Evolutionary conservation across 331 rosid genomes (phyloP).

Genomic region (Rosa hybrid): DNA sequence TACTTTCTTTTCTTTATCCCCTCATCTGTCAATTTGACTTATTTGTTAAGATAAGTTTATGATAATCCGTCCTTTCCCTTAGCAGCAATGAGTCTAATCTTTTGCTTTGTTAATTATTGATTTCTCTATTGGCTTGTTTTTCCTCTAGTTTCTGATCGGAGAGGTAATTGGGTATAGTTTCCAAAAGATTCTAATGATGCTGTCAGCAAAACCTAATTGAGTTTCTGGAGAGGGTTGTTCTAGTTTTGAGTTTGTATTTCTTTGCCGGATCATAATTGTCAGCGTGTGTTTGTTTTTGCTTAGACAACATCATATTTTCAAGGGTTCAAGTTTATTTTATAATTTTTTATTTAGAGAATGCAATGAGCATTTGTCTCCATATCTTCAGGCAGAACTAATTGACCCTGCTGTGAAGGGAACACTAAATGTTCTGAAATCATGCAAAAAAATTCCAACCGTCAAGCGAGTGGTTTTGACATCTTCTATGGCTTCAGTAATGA

Average conservation of each 20-base stretch:
- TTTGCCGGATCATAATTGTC: background rate
- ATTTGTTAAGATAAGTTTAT: background rate
- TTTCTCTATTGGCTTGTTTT: background rate
- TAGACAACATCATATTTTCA: background rate
- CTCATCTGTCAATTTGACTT: background rate
- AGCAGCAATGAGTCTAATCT: background rate
- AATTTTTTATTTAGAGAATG: background rate
- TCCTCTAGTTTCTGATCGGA: background rate
- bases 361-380: background rate
- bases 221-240: background rate
- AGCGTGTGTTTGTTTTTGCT: background rate
- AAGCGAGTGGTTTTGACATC: conserved; percentile 54
- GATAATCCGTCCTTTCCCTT: background rate
- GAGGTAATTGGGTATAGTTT: background rate
- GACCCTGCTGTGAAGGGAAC: conserved; percentile 66
- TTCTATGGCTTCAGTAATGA: conserved; percentile 33
- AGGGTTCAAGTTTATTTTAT: background rate
- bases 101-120: background rate
- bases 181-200: background rate
- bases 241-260: background rate
- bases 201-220: background rate
- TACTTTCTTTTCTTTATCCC: background rate
- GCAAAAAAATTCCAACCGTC: conserved; percentile 38
- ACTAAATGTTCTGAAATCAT: conserved; percentile 48
- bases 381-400: conserved; percentile 43